phyloP scores from a whole-genome alignment of 1,139 yeast species.

The Spencermartinsiella ligniputridi region DNA sequence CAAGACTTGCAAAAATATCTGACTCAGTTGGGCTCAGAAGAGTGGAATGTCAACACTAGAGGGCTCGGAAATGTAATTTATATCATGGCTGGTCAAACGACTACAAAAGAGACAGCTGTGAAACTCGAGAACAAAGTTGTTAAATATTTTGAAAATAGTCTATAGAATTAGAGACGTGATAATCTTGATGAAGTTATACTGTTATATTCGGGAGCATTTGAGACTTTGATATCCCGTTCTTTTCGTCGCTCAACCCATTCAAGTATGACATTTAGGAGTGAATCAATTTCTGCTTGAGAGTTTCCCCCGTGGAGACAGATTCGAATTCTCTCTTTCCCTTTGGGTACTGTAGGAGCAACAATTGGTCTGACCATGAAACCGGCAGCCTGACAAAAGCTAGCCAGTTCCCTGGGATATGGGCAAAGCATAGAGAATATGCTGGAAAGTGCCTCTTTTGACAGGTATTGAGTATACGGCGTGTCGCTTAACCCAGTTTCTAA shows the following conservation, averaged over 20 bases:
- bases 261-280: conserved; percentile 13
- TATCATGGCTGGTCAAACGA: conserved; percentile 19
- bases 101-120: conserved; percentile 9
- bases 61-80: conserved; percentile 24
- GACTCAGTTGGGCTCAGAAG: neutral
- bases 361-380: conserved; percentile 27
- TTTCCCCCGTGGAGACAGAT: conserved; percentile 27
- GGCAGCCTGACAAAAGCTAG: conserved; percentile 18
- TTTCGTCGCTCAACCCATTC: conserved; percentile 14
- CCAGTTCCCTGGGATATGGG: conserved; percentile 20
- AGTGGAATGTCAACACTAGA: conserved; percentile 22
- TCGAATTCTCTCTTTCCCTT: conserved; percentile 25
- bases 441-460: conserved; percentile 12
- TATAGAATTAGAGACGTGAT: too few relatives aligned
- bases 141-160: neutral
- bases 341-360: conserved; percentile 29
- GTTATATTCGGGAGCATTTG: too few relatives aligned
- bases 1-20: conserved; percentile 9
- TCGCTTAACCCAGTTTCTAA: neutral
- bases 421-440: conserved; percentile 23
- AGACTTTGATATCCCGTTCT: too few relatives aligned
- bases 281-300: conserved; percentile 16
- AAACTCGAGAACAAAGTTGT: conserved; percentile 9
- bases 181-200: too few relatives aligned
- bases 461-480: neutral